phyloP scores from a whole-genome alignment of 768 basidiomycete genomes.

The Nidula microcarpa region DNA sequence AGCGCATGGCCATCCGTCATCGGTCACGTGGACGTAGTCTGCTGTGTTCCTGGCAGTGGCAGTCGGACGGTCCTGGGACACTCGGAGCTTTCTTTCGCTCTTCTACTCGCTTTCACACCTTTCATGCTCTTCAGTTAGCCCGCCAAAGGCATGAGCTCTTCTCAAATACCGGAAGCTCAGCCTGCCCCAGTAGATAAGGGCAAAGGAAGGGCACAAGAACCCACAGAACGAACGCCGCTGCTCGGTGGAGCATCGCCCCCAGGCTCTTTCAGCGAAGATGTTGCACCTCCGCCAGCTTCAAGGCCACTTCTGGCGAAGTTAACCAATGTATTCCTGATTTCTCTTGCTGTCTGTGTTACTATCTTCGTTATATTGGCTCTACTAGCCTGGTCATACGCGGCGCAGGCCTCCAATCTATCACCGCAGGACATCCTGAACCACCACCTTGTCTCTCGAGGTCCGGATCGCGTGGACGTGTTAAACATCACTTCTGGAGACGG shows the following conservation, averaged over 20 bases:
- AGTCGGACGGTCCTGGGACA: no score
- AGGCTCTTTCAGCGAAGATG: constrained; percentile 20
- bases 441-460: constrained; percentile 55
- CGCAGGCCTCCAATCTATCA: constrained; percentile 47
- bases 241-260: constrained; percentile 36
- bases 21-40: no score
- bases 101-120: no score
- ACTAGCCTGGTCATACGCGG: constrained; percentile 65
- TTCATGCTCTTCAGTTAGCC: no score
- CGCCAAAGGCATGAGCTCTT: no score
- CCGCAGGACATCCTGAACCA: constrained; percentile 56
- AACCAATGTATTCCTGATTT: constrained; percentile 50
- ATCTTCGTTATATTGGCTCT: constrained; percentile 40
- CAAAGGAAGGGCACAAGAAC: no score
- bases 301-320: constrained; percentile 17
- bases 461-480: constrained; percentile 58
- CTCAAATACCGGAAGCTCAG: no score
- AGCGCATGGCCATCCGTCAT: no score
- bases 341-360: constrained; percentile 48
- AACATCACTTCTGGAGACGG: constrained; percentile 50
- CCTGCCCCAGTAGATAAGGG: no score
- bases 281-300: no score
- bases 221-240: constrained; percentile 51
- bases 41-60: no score
- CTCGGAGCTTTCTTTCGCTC: no score